Evolutionary conservation across 2,329 filamentous ascomycete species (phyloP).

Genomic region (Paecilomyces niveus): DNA sequence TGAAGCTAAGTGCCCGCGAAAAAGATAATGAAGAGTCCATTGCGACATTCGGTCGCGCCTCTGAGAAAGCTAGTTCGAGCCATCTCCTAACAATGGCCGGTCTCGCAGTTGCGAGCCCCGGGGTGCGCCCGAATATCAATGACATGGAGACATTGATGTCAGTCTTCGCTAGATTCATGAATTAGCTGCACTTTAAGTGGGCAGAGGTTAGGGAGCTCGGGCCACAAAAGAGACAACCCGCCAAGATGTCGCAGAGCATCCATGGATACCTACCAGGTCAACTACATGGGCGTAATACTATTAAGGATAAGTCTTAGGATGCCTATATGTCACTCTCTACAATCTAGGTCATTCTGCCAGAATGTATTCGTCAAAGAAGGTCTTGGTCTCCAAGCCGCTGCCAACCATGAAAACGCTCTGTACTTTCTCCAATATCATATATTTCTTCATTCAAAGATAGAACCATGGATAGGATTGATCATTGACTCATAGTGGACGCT

Average conservation of each 20-base stretch:
- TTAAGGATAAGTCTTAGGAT: too few species aligned
- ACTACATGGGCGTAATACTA: too few species aligned
- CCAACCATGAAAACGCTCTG: too few species aligned
- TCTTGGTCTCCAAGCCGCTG: too few species aligned
- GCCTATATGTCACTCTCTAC: too few species aligned
- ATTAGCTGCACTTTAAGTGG: background rate
- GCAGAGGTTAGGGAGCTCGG: background rate
- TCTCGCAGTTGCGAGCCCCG: slow-evolving; percentile 12
- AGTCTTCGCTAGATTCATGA: background rate
- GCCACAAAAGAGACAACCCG: background rate
- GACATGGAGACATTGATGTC: slow-evolving; percentile 15
- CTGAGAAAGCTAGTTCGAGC: slow-evolving; percentile 1
- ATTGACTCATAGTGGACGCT: too few species aligned
- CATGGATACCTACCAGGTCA: too few species aligned
- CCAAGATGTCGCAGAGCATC: background rate
- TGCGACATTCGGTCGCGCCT: slow-evolving; percentile 2
- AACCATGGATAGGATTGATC: too few species aligned
- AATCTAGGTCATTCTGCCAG: too few species aligned
- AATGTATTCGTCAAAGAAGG: too few species aligned
- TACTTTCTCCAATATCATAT: too few species aligned
- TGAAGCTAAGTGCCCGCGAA: slow-evolving; percentile 1
- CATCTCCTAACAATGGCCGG: slow-evolving; percentile 7
- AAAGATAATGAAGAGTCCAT: background rate
- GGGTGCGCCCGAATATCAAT: slow-evolving; percentile 11
- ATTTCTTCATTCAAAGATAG: too few species aligned